Base-by-base conservation (phyloP, 2,329 filamentous ascomycete genomes). In the Myriosclerotinia duriaeana region DNA sequence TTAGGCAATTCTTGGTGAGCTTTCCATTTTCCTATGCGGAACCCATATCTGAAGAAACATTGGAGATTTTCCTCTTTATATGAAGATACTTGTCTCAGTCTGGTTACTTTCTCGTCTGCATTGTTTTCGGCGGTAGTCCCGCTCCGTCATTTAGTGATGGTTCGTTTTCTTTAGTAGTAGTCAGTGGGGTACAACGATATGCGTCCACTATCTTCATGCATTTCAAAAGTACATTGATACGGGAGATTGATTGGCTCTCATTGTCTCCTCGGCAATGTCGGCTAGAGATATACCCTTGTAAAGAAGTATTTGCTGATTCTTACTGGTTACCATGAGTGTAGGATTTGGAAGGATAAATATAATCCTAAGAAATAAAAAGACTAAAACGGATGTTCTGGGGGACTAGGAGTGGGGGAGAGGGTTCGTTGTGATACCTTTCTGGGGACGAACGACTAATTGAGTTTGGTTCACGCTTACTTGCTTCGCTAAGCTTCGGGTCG, bases 341-440 rank as follows among this genome's bases (percentile, higher is more conserved):
- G 80, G 93, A 97, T 98, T 76, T 97, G 94, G 92, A 98, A 98
- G 78, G 93, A 96, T 70, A 98, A 98, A 80, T 97, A 98, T 80
- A 85, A 85, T 74, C 67, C 70, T 36, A 73, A 72, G 69, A 72
- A 71, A 63, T 73, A 63, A 69, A 63, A 66, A 62, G 54, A 59
- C 48, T 53, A 42, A 26, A 62, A 61, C 30, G 38, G 26, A 52
- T 20, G 6, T 53, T 61, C 38, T 56, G 40, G 5, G 42, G 26
- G 30, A 64, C 12, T 42, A 40, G 40, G 53, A 12, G 15, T 12
- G 40, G 26, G 42, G 8, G 36, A n/a, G 17, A 55, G 8, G 36
- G 34, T 30, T 55, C 34, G 26, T 44, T 64, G 42, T 17, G 38
- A 55, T 56, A 48, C 50, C 11, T 42, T 53, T 64, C 34, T 30